These are phyloP conservation scores for Phytopythium cucurbitacearum DNA, from an alignment of 352 stramenopile species.

Conservation along the genomic window DNA sequence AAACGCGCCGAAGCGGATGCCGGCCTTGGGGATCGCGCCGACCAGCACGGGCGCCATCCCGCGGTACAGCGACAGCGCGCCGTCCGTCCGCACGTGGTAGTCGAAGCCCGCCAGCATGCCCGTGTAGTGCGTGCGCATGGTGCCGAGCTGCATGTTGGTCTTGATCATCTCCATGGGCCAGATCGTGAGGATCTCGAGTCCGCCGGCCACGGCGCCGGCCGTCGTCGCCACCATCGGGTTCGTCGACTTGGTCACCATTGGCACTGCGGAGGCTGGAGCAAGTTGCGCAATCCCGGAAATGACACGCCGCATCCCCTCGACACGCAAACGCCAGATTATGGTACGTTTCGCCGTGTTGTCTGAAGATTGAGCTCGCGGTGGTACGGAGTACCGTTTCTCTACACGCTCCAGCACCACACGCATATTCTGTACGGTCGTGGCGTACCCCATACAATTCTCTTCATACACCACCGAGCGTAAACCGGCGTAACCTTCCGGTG, in stretches of 20 bases:
- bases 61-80: conserved; percentile 87
- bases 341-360: neutral
- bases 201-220: conserved; percentile 81
- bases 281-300: conserved; percentile 3
- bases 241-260: conserved; percentile 55
- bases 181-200: conserved; percentile 86
- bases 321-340: too few relatives aligned
- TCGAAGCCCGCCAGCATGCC: conserved; percentile 69
- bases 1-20: conserved; percentile 96
- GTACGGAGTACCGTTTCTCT: neutral
- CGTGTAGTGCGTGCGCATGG: conserved; percentile 70
- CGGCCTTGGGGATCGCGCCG: conserved; percentile 94
- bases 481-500: too few relatives aligned
- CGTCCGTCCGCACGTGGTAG: conserved; percentile 67
- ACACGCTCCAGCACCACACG: too few relatives aligned
- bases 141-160: conserved; percentile 90
- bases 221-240: conserved; percentile 82
- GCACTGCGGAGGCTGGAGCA: neutral
- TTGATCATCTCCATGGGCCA: conserved; percentile 96
- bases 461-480: too few relatives aligned
- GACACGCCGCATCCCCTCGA: too few relatives aligned
- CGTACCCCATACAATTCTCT: too few relatives aligned
- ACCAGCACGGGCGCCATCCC: conserved; percentile 93
- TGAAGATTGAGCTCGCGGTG: neutral
- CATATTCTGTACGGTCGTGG: too few relatives aligned